Base-by-base conservation (phyloP, 345 rosid genomes). In the Eutrema heterophyllum region DNA sequence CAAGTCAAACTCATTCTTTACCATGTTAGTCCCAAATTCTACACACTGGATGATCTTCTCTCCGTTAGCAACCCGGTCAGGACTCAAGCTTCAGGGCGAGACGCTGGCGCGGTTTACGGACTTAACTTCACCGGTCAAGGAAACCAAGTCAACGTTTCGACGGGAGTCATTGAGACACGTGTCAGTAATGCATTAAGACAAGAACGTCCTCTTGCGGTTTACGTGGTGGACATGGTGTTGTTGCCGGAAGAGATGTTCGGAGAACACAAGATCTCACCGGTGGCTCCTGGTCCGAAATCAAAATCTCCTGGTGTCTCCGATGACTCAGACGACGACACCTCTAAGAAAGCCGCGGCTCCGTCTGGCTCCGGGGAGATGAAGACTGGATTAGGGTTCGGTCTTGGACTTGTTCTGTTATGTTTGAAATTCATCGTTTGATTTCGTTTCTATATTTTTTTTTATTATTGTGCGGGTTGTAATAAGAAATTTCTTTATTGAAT, bases 71-170 rank as follows among this genome's bases (percentile, higher is more conserved):
- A 95, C 85, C 97, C 99, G 0, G 97, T 86, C 0, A 68, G 86
- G 51, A 95, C 97, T 0, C 88, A 75, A 40, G 86, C 96, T 62
- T 73, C 86, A 1, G 84, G 85, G 13, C 76, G 81, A 52, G 82
- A 83, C 10, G 85, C 73, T 18, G 78, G 73, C 0, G 69, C 41
- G 12, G 70, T 51, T 27, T 81, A 53, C 16, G 97, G 92, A 5
- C 90, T 89, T 10, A 89, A 88, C 80, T 83, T 91, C 67, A 84
- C 92, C 1, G 86, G 92, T 12, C 78, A 78, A 59, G 84, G 82
- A 40, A 91, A 78, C 83, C 97, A 95, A 84, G 87, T 89, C 32
- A 95, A 91, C 33, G 96, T 95, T 30, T 85, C 97, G 1, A 80
- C 84, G 1, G 97, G 96, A 46, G 24, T 79, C 0, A 83, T 88